Conservation (phyloP, 2,329 filamentous ascomycete species). For the Pyricularia grisea region DNA sequence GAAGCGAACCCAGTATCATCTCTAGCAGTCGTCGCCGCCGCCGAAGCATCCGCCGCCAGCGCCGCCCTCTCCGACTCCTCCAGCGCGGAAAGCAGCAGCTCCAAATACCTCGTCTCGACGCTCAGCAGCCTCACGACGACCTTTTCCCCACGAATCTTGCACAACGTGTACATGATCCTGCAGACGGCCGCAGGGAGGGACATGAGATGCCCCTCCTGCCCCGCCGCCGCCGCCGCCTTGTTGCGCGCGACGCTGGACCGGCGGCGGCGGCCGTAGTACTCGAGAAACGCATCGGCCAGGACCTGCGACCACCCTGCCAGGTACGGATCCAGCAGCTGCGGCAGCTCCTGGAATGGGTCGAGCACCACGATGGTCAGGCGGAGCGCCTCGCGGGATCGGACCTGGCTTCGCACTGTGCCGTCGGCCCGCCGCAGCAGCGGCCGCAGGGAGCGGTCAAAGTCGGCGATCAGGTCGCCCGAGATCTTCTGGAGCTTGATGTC, state of each 20-base stretch:
- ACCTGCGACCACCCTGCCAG: constrained; percentile 66
- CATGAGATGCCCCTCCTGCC: constrained; percentile 28
- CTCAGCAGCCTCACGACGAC: constrained; percentile 85
- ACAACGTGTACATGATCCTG: constrained; percentile 77
- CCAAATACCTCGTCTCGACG: constrained; percentile 79
- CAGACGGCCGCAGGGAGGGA: constrained; percentile 64
- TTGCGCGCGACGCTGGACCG: constrained; percentile 10
- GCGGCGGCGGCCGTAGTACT: constrained; percentile 41
- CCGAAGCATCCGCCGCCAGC: constrained; percentile 5
- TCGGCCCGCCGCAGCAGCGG: constrained; percentile 44
- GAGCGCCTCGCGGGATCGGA: constrained; percentile 38
- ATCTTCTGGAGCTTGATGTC: constrained; percentile 54
- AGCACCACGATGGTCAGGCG: constrained; percentile 45
- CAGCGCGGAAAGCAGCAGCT: constrained; percentile 66
- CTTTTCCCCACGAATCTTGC: constrained; percentile 90
- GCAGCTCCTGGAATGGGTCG: constrained; percentile 90
- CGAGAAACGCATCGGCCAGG: constrained; percentile 67
- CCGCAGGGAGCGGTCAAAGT: constrained; percentile 44
- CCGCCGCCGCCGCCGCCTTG: constrained; percentile 16
- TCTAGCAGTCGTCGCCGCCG: not conserved
- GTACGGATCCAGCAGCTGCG: constrained; percentile 82
- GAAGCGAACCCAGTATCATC: not conserved
- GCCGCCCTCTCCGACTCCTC: constrained; percentile 42
- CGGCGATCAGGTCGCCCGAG: constrained; percentile 47
- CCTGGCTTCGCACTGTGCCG: constrained; percentile 21